Conservation (phyloP, 2,329 filamentous ascomycete genomes). For the Clonostachys solani region DNA sequence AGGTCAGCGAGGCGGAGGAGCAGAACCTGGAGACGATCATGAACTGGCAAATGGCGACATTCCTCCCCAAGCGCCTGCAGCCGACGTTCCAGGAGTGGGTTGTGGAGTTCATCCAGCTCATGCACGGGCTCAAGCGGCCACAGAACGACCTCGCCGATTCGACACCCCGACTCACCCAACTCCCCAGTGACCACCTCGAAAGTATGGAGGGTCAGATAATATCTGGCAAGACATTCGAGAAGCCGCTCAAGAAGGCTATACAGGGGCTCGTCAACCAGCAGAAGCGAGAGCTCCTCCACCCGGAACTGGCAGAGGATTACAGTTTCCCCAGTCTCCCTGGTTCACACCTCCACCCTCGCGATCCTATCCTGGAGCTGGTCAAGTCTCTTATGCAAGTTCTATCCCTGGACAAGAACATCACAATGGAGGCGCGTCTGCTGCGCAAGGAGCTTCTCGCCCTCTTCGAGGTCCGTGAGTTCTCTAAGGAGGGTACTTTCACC, state of each 20-base stretch:
- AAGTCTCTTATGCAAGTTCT: conserved; percentile 93
- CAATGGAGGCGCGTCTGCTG: conserved; percentile 79
- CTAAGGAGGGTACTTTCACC: conserved; percentile 76
- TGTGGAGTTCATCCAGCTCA: conserved; percentile 89
- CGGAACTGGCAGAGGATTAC: conserved; percentile 84
- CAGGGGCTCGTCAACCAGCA: conserved; percentile 77
- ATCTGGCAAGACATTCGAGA: conserved; percentile 79
- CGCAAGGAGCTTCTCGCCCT: conserved; percentile 84
- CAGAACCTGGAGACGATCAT: conserved; percentile 88
- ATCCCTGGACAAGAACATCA: conserved; percentile 84
- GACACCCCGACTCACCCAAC: conserved; percentile 53
- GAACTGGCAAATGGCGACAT: conserved; percentile 96
- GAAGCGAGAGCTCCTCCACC: conserved; percentile 83
- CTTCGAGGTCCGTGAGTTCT: conserved; percentile 95
- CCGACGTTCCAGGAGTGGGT: conserved; percentile 88
- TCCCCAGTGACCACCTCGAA: conserved; percentile 56
- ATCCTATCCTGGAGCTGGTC: conserved; percentile 84
- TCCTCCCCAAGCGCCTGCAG: conserved; percentile 77
- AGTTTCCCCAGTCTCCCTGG: conserved; percentile 77
- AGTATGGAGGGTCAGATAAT: conserved; percentile 58
- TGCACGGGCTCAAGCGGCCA: conserved; percentile 81
- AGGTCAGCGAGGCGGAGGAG: conserved; percentile 68
- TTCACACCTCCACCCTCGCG: conserved; percentile 48
- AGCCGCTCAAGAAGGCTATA: conserved; percentile 86
- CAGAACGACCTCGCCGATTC: conserved; percentile 36